phyloP scores from a whole-genome alignment of 2,329 filamentous ascomycete species.

The Coniochaeta pulveracea region DNA sequence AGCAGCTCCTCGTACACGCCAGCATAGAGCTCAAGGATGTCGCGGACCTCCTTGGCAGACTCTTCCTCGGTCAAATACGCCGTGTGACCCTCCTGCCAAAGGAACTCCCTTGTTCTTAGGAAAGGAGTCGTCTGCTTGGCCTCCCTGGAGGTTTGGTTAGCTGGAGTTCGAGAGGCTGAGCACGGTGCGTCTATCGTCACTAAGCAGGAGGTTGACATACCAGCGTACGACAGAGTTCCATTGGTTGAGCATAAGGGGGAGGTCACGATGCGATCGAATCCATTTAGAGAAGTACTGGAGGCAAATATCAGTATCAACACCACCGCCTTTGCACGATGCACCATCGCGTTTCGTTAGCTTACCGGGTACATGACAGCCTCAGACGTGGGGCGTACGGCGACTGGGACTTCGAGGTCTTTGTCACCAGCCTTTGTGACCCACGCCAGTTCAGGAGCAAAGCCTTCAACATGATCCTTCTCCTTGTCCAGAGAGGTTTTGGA shows the following conservation, averaged over 20 bases:
- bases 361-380: conserved; percentile 39
- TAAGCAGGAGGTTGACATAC: background rate
- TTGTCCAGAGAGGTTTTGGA: conserved; percentile 76
- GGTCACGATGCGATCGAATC: conserved; percentile 92
- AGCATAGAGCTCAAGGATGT: conserved; percentile 91
- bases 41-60: conserved; percentile 74
- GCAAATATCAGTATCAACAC: conserved; percentile 53
- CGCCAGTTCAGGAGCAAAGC: conserved; percentile 88
- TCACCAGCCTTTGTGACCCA: conserved; percentile 88
- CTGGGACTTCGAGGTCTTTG: conserved; percentile 76
- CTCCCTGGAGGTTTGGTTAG: conserved; percentile 69
- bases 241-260: conserved; percentile 89
- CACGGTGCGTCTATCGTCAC: background rate
- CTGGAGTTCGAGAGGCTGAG: no score
- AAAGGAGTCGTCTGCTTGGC: conserved; percentile 88
- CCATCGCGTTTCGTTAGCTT: conserved; percentile 12
- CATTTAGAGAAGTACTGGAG: conserved; percentile 89
- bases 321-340: conserved; percentile 15
- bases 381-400: conserved; percentile 57
- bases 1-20: conserved; percentile 87
- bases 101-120: conserved; percentile 83
- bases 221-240: conserved; percentile 67
- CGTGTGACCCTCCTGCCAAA: conserved; percentile 94
- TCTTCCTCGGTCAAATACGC: conserved; percentile 77
- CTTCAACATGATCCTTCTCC: conserved; percentile 95